These are phyloP conservation scores for Cyclotella cryptica DNA, from an alignment of 108 stramenopile genomes.

Conservation along the genomic window DNA sequence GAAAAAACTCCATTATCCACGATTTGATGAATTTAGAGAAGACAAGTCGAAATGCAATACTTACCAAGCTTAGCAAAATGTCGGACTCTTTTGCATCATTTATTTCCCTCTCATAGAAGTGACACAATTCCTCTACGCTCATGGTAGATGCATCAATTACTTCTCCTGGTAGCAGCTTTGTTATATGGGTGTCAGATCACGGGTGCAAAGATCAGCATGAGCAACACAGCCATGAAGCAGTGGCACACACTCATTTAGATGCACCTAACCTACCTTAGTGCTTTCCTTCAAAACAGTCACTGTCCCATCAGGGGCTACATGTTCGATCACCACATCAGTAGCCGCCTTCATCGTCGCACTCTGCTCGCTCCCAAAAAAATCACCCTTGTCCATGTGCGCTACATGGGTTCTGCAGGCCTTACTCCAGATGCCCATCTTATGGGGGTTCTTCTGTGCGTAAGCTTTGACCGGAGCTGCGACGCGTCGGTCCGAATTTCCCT, in stretches of 20 bases:
- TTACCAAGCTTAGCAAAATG: conserved; percentile 67
- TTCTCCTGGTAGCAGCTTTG: conserved; percentile 73
- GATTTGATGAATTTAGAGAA: neutral
- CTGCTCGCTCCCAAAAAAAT: conserved; percentile 90
- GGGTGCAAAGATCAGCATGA: neutral
- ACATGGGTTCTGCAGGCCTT: conserved; percentile 86
- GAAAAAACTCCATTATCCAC: neutral
- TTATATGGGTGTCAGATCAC: neutral
- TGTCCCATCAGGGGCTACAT: conserved; percentile 63
- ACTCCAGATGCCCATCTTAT: conserved; percentile 92
- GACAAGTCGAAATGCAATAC: neutral
- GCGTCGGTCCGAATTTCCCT: conserved; percentile 93
- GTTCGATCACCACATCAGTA: conserved; percentile 76
- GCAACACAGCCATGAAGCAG: neutral
- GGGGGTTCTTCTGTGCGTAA: conserved; percentile 95
- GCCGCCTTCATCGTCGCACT: conserved; percentile 64
- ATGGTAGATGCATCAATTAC: conserved; percentile 89
- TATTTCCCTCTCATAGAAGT: conserved; percentile 85
- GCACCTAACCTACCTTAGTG: conserved; percentile 29
- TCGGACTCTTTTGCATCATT: conserved; percentile 88
- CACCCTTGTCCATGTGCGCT: conserved; percentile 90
- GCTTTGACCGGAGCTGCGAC: conserved; percentile 93
- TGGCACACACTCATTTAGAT: neutral
- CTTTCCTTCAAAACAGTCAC: conserved; percentile 77
- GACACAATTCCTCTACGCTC: conserved; percentile 64